Evolutionary conservation across 2,329 filamentous ascomycete species (phyloP), one percentile per base, ranked within the genome.

Genomic region (Penicillium hordei): DNA sequence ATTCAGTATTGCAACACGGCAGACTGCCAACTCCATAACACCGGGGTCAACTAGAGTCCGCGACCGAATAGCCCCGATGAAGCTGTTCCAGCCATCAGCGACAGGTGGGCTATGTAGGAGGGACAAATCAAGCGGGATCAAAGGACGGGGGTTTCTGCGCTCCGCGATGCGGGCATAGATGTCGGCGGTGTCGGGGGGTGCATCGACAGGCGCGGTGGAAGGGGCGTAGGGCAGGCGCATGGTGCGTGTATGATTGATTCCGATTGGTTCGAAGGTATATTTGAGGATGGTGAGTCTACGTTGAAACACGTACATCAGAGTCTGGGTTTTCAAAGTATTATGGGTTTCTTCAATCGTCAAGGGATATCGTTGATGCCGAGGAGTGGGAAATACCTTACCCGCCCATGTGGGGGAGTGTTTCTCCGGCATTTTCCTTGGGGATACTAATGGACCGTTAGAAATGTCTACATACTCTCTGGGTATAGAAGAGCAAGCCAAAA

Each of bases 1-100:
- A 72, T 93, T 95, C 63, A 91, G 83, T 7, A 89, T 87, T 5
- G 91, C 91, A 8, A 96, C 89, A 48, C 91, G 83, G 65, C 86
- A 90, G 63, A 96, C 91, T 57, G 89, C 88, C 17, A 93, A 79
- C 78, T 96, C 91, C 60, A 89, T 85, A 27, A 92, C 63, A 10
- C 69, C 74, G 4, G 73, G 69, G 13, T 80, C 68, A 1, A 85
- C 70, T 4, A 76, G 70, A 1, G 81, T 84, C 49, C 77, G 72
- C 0, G 78, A 81, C 52, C 83, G 80, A 52, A 85, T 82, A 9
- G 82, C 76, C 46, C 81, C 81, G 8, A 85, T 71, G 68, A 85
- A 84, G 48, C 77, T 76, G 70, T 85, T 85, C 78, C 82, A 86
- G 52, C 90, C 90, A 75, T 91, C 87, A 17, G 90, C 89, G 1